Evolutionary conservation across 345 rosid genomes (phyloP), one percentile per base, ranked within the genome.

Genomic region (Linum lewisii): DNA sequence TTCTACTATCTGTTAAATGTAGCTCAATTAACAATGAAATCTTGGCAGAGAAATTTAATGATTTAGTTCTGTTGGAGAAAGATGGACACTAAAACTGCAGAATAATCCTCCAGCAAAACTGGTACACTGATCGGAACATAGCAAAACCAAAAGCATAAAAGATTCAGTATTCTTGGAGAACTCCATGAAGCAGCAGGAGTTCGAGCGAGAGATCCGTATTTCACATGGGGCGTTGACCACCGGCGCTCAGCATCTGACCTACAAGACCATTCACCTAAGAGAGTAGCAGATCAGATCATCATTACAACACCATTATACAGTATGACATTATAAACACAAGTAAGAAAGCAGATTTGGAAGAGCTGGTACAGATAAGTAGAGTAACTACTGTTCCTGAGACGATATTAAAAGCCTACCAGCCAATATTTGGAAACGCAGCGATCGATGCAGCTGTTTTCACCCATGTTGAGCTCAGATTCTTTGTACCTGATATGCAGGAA

Each of bases 381-480:
- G 8, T 20, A 42, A 16, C 18, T 42, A 11, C 15, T 42, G 47
- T 16, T 42, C 0, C 16, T 36, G 21, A 24, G 54, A 18, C 23
- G 20, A 54, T 21, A 34, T 1, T 37, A 52, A 52, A 24, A 63
- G 64, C 70, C 11, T 70, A 93, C 96, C 92, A 82, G 90, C 95
- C 90, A 86, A 73, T 94, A 94, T 62, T 90, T 90, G 38, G 96
- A 80, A 69, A 85, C 97, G 68, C 97, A 94, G 57, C 99, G 95
- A 69, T 94, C 97, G 42, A 94, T 90, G 90, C 99, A 94, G 62
- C 89, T 94, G 64, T 87, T 94, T 73, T 94, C 99, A 58, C 96
- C 99, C 97, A 87, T 90, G 77, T 90, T 94, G 57, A 94, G 77
- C 82, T 94, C 99, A 21, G 83, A 55, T 61, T 94, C 99, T 78